These are phyloP conservation scores for Cladosporium sp. DNA, from an alignment of 2,329 filamentous ascomycete genomes.

Conservation along the genomic window DNA sequence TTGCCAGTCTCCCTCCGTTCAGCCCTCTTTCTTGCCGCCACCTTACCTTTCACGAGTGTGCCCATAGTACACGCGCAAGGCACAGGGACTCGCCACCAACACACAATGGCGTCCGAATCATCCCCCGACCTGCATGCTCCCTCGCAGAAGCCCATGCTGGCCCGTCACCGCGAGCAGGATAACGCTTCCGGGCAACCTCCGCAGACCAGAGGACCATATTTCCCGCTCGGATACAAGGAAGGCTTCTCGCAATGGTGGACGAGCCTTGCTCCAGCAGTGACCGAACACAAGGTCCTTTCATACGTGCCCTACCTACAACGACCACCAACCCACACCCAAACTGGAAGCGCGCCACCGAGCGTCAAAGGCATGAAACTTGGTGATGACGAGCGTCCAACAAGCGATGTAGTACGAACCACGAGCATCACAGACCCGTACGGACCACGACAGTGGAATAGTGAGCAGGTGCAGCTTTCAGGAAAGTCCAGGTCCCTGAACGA, in stretches of 20 bases:
- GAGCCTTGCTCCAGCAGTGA: constrained; percentile 75
- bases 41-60: constrained; percentile 10
- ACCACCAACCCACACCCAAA: constrained; percentile 69
- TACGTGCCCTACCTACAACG: constrained; percentile 78
- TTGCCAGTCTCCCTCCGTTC: constrained; percentile 22
- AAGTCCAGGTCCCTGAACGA: constrained; percentile 90
- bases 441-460: constrained; percentile 80
- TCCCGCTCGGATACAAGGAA: constrained; percentile 89
- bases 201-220: constrained; percentile 45
- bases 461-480: constrained; percentile 80
- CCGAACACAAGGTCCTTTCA: constrained; percentile 85
- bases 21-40: constrained; percentile 21
- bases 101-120: constrained; percentile 38
- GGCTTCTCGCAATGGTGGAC: constrained; percentile 95
- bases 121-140: constrained; percentile 21
- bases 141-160: constrained; percentile 38
- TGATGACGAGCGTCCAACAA: constrained; percentile 36
- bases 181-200: constrained; percentile 28
- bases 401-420: constrained; percentile 48
- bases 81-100: constrained; percentile 19
- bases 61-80: constrained; percentile 14
- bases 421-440: constrained; percentile 73
- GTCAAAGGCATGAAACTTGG: constrained; percentile 43
- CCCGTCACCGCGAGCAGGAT: constrained; percentile 36
- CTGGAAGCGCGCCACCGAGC: constrained; percentile 54